A percentile compares a stretch with the other conserved stretches of the same genome.
phyloP scores from a whole-genome alignment of 805 yeast genomes.

The Lipomyces orientalis region DNA sequence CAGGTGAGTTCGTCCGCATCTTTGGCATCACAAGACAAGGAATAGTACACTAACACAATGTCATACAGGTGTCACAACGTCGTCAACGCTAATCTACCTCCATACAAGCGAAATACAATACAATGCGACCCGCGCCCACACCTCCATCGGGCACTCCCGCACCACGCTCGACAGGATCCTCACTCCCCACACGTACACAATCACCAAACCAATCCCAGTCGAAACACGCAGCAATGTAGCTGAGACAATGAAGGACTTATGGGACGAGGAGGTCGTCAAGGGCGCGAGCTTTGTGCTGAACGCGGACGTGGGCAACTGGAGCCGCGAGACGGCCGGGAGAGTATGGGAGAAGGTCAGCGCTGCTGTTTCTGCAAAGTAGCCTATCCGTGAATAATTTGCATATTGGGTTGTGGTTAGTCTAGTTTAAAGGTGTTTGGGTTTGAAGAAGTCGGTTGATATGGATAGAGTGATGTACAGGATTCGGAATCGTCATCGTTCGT shows the following conservation, averaged over 20 bases:
- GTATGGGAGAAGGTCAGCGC: constrained; percentile 9
- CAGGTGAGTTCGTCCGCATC: constrained; percentile 50
- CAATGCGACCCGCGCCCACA: constrained; percentile 55
- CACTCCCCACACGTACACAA: constrained; percentile 13
- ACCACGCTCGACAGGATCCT: constrained; percentile 52
- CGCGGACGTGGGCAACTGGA: constrained; percentile 17
- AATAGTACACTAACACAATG: background rate
- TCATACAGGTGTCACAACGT: constrained; percentile 60
- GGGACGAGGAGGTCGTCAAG: constrained; percentile 75
- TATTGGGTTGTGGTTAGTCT: background rate
- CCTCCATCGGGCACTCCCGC: constrained; percentile 56
- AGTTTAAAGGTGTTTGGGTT: background rate
- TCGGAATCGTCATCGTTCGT: background rate
- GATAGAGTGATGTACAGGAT: background rate
- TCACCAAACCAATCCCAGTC: constrained; percentile 16
- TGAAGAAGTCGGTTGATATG: background rate
- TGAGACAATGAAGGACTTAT: constrained; percentile 75
- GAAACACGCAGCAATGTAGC: constrained; percentile 52
- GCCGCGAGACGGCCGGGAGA: constrained; percentile 4
- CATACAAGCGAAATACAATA: constrained; percentile 62
- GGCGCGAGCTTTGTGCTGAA: constrained; percentile 63
- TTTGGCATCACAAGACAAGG: background rate
- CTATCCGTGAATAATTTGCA: background rate
- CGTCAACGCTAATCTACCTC: constrained; percentile 66
- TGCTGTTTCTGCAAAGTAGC: background rate